Evolutionary conservation across 495 filamentous ascomycete species (phyloP).

Genomic region (Talaromyces thailandensis): DNA sequence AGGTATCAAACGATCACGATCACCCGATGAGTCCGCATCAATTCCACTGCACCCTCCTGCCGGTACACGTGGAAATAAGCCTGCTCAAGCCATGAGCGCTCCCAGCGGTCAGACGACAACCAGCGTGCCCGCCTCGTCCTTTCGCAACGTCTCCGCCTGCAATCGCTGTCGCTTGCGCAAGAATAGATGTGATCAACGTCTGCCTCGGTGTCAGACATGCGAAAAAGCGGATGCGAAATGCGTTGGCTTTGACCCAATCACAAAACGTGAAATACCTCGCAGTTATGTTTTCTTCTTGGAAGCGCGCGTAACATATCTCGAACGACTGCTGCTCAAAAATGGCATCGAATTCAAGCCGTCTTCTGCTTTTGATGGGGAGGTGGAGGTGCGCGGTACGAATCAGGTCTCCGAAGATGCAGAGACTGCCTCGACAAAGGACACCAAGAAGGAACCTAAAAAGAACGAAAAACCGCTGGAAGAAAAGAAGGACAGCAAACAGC

Average conservation of each 20-base stretch:
- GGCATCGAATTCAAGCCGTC: slow-evolving; percentile 63
- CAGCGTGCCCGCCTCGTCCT: slow-evolving; percentile 44
- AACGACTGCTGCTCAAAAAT: slow-evolving; percentile 63
- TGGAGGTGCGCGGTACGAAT: slow-evolving; percentile 26
- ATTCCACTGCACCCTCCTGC: not conserved
- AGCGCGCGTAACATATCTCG: slow-evolving; percentile 72
- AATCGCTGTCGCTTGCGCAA: slow-evolving; percentile 88
- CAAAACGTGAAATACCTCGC: slow-evolving; percentile 85
- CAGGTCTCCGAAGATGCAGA: slow-evolving; percentile 24
- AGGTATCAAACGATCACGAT: slow-evolving; percentile 35
- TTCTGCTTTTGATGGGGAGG: slow-evolving; percentile 68
- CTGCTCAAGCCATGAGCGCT: slow-evolving; percentile 8
- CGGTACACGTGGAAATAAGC: slow-evolving; percentile 8
- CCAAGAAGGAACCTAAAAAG: slow-evolving; percentile 13
- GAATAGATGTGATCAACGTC: slow-evolving; percentile 86
- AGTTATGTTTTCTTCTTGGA: slow-evolving; percentile 96
- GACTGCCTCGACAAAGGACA: slow-evolving; percentile 11
- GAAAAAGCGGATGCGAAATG: slow-evolving; percentile 84
- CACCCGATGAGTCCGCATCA: slow-evolving; percentile 16
- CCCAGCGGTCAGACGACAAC: slow-evolving; percentile 11
- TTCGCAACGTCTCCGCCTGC: slow-evolving; percentile 92
- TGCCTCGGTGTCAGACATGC: slow-evolving; percentile 83
- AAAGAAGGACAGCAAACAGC: slow-evolving; percentile 14
- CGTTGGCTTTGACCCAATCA: slow-evolving; percentile 93
- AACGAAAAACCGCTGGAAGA: slow-evolving; percentile 16